Conservation (phyloP, 2,329 filamentous ascomycete genomes). For the Macroventuria anomochaeta region DNA sequence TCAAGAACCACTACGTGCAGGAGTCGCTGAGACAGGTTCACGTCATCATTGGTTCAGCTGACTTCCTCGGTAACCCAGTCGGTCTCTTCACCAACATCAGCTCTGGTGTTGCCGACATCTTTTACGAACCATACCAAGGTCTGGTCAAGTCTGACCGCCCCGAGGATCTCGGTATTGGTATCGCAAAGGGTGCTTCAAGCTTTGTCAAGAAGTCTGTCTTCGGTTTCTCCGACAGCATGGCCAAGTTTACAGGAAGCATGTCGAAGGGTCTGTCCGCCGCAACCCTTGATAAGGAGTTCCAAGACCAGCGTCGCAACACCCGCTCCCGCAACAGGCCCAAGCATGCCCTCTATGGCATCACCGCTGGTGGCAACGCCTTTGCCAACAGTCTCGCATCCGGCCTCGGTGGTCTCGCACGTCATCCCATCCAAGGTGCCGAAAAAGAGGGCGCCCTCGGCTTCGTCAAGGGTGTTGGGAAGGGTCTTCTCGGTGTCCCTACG, state of each 20-base stretch:
- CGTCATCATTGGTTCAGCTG: constrained; percentile 94
- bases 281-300: constrained; percentile 97
- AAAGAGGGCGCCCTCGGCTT: constrained; percentile 93
- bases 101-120: constrained; percentile 95
- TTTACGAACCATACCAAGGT: constrained; percentile 98
- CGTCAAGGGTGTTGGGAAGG: constrained; percentile 97
- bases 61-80: constrained; percentile 97
- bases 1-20: constrained; percentile 95
- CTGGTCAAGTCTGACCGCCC: constrained; percentile 95
- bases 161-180: constrained; percentile 91
- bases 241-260: constrained; percentile 95
- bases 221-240: constrained; percentile 95
- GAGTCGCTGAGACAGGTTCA: constrained; percentile 96
- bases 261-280: constrained; percentile 95
- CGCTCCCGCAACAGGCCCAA: constrained; percentile 92
- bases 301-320: constrained; percentile 93
- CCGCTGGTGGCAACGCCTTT: constrained; percentile 92
- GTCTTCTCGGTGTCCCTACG: constrained; percentile 89
- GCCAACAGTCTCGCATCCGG: constrained; percentile 91
- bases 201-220: constrained; percentile 99
- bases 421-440: constrained; percentile 93
- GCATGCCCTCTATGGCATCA: constrained; percentile 95
- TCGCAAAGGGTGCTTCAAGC: constrained; percentile 94
- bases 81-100: constrained; percentile 98
- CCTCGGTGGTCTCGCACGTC: constrained; percentile 89